A percentile compares a stretch with the other conserved stretches of the same genome.
Conservation (phyloP, 345 rosid genomes). For the Microthlaspi erraticum region DNA sequence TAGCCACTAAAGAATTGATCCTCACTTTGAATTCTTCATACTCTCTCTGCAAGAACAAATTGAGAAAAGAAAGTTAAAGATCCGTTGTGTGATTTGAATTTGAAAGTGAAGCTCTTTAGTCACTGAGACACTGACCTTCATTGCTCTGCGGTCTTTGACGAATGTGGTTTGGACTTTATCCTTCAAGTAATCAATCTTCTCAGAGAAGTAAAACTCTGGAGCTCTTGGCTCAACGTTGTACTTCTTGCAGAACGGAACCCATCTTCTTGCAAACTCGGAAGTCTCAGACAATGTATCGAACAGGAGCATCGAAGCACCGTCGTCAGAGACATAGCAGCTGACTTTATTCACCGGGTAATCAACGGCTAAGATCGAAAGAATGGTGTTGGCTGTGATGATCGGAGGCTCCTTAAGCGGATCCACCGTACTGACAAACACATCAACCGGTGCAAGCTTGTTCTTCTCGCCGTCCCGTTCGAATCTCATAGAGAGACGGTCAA, state of each 20-base stretch:
- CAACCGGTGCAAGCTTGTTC: constrained; percentile 76
- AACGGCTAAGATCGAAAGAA: constrained; percentile 74
- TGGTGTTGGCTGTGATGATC: constrained; percentile 91
- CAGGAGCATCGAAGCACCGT: constrained; percentile 94
- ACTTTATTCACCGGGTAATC: constrained; percentile 92
- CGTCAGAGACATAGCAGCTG: constrained; percentile 95
- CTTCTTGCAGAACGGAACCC: constrained; percentile 97
- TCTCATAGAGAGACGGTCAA: constrained; percentile 85
- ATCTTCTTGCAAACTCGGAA: constrained; percentile 93
- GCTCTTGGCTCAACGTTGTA: constrained; percentile 87
- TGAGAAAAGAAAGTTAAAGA: constrained; percentile 4
- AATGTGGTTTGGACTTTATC: constrained; percentile 92
- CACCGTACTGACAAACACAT: constrained; percentile 87
- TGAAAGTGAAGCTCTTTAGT: neutral
- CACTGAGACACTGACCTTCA: constrained; percentile 89
- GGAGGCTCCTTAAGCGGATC: constrained; percentile 99
- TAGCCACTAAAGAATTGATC: constrained; percentile 86
- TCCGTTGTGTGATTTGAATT: neutral
- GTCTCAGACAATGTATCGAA: constrained; percentile 89
- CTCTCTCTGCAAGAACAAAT: constrained; percentile 64
- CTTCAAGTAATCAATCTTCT: constrained; percentile 94
- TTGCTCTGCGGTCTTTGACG: constrained; percentile 96
- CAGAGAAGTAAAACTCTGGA: constrained; percentile 90
- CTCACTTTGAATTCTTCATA: constrained; percentile 98
- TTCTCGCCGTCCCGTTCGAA: constrained; percentile 89